Evolutionary conservation across 2,329 filamentous ascomycete species (phyloP), one percentile per base, ranked within the genome.

Genomic region (Diaporthe capsici): DNA sequence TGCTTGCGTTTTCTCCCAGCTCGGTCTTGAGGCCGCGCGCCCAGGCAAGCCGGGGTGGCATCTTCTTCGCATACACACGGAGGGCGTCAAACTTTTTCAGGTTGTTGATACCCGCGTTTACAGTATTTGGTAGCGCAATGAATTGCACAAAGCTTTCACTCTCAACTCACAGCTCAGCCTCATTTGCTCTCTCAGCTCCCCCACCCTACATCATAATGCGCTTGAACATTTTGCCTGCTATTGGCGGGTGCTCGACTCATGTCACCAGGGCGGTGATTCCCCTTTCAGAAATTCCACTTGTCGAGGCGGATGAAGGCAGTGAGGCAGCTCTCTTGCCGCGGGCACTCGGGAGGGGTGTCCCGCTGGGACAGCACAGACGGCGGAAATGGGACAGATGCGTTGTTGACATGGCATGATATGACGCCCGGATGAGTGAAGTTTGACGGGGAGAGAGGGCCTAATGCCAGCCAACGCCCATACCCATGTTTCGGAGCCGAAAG

Each of bases 71-170:
- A 72, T 63, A 75, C 60, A 75, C 47, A 75, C 42, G 42, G 57
- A 71, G 73, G 73, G 73, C 73, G 67, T 75, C 73, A 72, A 65
- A 65, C 67, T 47, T 47, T 44, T 65, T 25, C n/a, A 55, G 65
- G 67, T 72, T 75, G 73, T 68, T 75, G 73, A 75, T 75, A 75
- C 73, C 73, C 73, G 73, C 67, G 58, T 73, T 73, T 49, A 70
- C 65, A 63, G 47, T 34, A 25, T 72, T 55, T 75, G 73, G 42
- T 68, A 68, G 65, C 65, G 65, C 65, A 70, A 55, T 25, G 65
- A 55, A 70, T 42, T 28, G 13, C 49, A 70, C 31, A 42, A 13
- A 68, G 34, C 10, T 70, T 28, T 70, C 34, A 42, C n/a, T 53
- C 49, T 55, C 65, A 63, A 31, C 42, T 49, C 17, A 12, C 17